Evolutionary conservation across 257 asterid species (phyloP), one percentile per base, ranked within the genome.

Genomic region (Solanum bulbocastanum): DNA sequence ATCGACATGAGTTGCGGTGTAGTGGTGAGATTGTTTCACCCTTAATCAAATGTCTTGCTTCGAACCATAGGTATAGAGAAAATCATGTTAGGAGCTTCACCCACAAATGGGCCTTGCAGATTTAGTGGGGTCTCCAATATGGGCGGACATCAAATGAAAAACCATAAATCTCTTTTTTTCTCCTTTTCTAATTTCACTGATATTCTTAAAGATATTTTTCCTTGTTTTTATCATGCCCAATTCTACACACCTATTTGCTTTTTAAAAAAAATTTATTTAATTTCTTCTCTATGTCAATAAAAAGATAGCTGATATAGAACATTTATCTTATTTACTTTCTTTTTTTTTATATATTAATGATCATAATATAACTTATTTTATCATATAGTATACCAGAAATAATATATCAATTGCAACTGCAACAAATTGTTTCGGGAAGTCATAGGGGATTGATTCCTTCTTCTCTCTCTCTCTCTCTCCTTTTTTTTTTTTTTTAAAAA

Each of bases 1-100:
- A 52, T 52, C 1, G 13, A 44, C 52, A 44, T 52, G n/a, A 18
- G 2, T 18, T 52, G 10, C 18, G n/a, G 4, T 18, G 10, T 6
- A 52, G 10, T 52, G 10, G n/a, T 52, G n/a, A 52, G 4, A 52
- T 1, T 52, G 1, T 52, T 52, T 52, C n/a, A 52, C 7, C 2
- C 23, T 18, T 52, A 52, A 52, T 52, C 1, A 52, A 52, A 52
- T 0, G 4, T 52, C 1, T 52, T 52, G 10, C 1, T 18, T 52
- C 1, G n/a, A 6, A 52, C 4, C 0, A 0, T 52, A 0, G 3
- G 1, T 52, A 52, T 52, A 6, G 1, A 52, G 0, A 18, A 18
- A 18, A 52, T 18, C n/a, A 52, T 52, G 10, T 18, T 52, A 10
- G 9, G 2, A 18, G 62, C 4, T 4, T 3, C 62, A 52, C 1